Evolutionary conservation across 495 filamentous ascomycete species (phyloP).

Genomic region (Cryomyces antarcticus): DNA sequence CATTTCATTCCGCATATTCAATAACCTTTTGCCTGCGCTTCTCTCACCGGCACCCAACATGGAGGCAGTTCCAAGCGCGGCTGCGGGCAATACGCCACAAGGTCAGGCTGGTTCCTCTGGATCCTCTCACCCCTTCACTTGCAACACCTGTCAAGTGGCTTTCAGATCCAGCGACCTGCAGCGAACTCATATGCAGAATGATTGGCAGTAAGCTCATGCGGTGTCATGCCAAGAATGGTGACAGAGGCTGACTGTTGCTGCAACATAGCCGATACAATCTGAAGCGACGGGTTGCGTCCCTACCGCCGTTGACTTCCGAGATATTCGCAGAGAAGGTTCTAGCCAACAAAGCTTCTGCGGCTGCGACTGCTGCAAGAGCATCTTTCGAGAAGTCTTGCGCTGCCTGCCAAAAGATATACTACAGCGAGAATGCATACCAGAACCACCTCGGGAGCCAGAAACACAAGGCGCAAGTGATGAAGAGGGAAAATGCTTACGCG

Average conservation of each 20-base stretch:
- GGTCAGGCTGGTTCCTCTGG: no score
- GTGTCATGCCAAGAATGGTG: not conserved
- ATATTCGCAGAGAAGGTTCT: slow-evolving; percentile 91
- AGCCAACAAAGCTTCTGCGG: slow-evolving; percentile 68
- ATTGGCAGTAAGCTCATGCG: slow-evolving; percentile 71
- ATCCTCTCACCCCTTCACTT: slow-evolving; percentile 68
- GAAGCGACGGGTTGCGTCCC: slow-evolving; percentile 78
- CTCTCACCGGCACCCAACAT: no score
- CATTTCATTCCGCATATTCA: no score
- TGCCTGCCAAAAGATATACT: slow-evolving; percentile 80
- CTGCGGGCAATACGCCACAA: no score
- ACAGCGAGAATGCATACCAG: slow-evolving; percentile 82
- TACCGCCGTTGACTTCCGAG: slow-evolving; percentile 83
- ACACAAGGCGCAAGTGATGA: slow-evolving; percentile 50
- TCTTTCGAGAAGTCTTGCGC: slow-evolving; percentile 69
- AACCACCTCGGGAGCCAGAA: slow-evolving; percentile 88
- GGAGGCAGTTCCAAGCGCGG: no score
- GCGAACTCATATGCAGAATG: slow-evolving; percentile 82
- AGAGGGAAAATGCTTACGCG: slow-evolving; percentile 10
- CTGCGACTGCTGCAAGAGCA: slow-evolving; percentile 69
- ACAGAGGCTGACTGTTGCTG: not conserved
- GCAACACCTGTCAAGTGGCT: slow-evolving; percentile 93
- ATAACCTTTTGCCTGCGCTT: no score
- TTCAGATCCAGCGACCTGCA: slow-evolving; percentile 90
- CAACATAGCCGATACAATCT: slow-evolving; percentile 71